Evolutionary conservation across 2,329 filamentous ascomycete genomes (phyloP), one percentile per base, ranked within the genome.

Genomic region (Fusarium multiceps): DNA sequence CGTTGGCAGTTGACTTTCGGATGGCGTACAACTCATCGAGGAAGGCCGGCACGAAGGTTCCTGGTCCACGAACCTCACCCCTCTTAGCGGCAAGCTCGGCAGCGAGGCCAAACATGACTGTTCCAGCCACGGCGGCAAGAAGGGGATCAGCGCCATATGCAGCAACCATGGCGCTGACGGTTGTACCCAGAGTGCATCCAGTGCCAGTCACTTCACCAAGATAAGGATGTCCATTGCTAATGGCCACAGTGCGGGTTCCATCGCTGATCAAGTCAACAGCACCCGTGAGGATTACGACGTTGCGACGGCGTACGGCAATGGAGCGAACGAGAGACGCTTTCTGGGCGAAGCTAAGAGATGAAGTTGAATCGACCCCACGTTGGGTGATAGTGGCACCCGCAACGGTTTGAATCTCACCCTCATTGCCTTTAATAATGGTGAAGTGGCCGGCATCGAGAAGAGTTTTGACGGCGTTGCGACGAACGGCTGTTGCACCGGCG

Each of bases 341-440:
- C 20, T 78, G 76, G 6, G 77, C 64, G 4, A 83, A 82, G 77
- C 67, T 88, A 79, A 83, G 84, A 76, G 72, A 89, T 77, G 89
- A 88, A 6, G 87, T 87, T 67, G 90, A 93, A 80, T 98, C 95
- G 13, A 98, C 95, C 50, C 95, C 95, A 45, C 91, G 89, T 80
- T 98, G 95, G 37, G 70, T 66, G 47, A 78, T 46, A 66, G 76
- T 68, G 45, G 86, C 83, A 43, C 91, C 91, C 41, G 86, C 87
- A 1, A 95, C 89, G 4, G 92, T 90, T 49, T 87, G 84, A 66
- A 98, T 94, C 79, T 98, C 96, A 56, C 91, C 89, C 77, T 97
- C 93, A 80, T 98, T 98, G 50, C 95, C 95, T 78, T 98, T 98
- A 80, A 98, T 94, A 43, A 98, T 85, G 78, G 93, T 89, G 74